These are phyloP conservation scores for Hypoxylon trugodes DNA, from an alignment of 495 filamentous ascomycete species.

Conservation along the genomic window DNA sequence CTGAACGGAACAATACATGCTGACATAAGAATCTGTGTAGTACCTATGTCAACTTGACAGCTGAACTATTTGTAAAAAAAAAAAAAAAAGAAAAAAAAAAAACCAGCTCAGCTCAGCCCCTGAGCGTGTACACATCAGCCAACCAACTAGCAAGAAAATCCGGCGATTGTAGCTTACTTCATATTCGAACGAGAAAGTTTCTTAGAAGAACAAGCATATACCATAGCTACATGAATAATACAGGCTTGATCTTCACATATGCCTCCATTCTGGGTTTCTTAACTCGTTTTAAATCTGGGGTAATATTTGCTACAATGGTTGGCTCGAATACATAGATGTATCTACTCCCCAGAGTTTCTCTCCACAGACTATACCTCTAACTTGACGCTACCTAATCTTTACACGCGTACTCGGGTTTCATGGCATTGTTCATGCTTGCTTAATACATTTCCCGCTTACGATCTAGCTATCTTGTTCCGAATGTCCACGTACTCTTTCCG, in stretches of 20 bases:
- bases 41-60: not conserved
- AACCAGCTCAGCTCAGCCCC: conserved; percentile 24
- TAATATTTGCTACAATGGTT: conserved; percentile 23
- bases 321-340: conserved; percentile 12
- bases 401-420: conserved; percentile 1
- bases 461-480: conserved; percentile 13
- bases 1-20: conserved; percentile 33
- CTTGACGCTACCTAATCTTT: conserved; percentile 13
- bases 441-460: conserved; percentile 7
- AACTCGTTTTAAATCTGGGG: conserved; percentile 33
- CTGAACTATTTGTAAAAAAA: not conserved
- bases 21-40: conserved; percentile 34
- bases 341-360: conserved; percentile 26
- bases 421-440: conserved; percentile 21
- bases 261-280: conserved; percentile 4
- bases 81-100: no score
- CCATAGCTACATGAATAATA: not conserved
- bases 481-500: conserved; percentile 7
- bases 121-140: not conserved
- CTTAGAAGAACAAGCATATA: not conserved
- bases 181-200: not conserved
- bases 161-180: conserved; percentile 9
- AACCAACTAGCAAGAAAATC: not conserved
- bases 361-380: conserved; percentile 33
- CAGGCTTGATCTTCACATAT: conserved; percentile 20